Base-by-base conservation (phyloP, 192 early-diverging fungal species). In the Physocladia obscura region DNA sequence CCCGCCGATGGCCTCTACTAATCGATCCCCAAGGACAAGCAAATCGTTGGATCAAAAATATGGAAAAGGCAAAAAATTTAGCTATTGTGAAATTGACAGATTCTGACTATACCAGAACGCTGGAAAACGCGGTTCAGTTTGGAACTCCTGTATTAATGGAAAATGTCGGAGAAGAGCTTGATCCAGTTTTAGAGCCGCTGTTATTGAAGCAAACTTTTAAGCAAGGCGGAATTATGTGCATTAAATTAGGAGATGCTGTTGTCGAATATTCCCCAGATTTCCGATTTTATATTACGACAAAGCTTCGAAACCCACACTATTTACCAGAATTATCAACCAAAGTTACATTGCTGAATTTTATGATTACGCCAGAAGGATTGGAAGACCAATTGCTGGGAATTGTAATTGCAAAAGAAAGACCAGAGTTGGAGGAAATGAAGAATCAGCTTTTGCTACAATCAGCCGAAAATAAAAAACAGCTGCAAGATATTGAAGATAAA, bases 1-100 rank as follows among this genome's bases (percentile, higher is more conserved):
- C 85, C 11, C 62, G 81, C 4, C 77, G 85, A 21, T 87, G 85
- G 85, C 85, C 85, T 1, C 74, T 87, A 4, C 79, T 87, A 73
- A 87, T 87, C 54, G 85, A 87, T 70, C 85, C 85, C 1, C 85
- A 87, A 52, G 85, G 85, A 0, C 85, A 87, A 56, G 85, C 85
- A 3, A 87, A 87, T 55, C 55, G 77, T 34, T 87, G 85, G 83
- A 82, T 87, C 51, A 87, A 87, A 58, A 87, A 87, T 62, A 81
- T 82, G 74, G 85, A 87, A 70, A 87, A 87, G 49, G 13, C 67
- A 11, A 87, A 83, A 48, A 71, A 63, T 31, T 57, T 87, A 29
- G 81, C 84, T 56, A 79, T 87, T 4, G 70, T 87, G 19, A 87
- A 87, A 57, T 57, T 87, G 22, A 80, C 85, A 3, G 85, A 87